Conservation (phyloP, 257 asterid genomes). For the Ocimum tenuiflorum region DNA sequence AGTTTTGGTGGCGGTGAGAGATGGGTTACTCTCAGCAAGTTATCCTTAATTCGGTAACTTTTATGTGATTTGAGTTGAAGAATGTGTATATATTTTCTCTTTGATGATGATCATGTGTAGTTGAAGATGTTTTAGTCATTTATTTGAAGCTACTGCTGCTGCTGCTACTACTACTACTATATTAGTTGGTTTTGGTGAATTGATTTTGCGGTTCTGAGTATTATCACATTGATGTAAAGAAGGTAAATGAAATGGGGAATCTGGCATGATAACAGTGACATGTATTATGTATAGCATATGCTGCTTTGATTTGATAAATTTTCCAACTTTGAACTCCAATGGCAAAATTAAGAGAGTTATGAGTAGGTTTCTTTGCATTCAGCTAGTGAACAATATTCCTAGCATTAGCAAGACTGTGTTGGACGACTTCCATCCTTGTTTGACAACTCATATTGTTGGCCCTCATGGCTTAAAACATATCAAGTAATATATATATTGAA, state of each 20-base stretch:
- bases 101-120: slow-evolving; percentile 9
- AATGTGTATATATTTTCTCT: neutral
- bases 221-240: neutral
- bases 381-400: too few species aligned
- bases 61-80: neutral
- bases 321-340: neutral
- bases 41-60: neutral
- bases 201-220: neutral
- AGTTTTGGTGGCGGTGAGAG: slow-evolving; percentile 34
- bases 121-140: slow-evolving; percentile 1
- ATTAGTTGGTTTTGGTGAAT: neutral
- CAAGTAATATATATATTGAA: too few species aligned
- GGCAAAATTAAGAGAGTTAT: neutral
- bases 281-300: neutral
- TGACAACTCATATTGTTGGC: too few species aligned
- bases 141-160: neutral
- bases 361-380: neutral
- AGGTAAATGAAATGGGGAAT: neutral
- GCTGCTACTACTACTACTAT: too few species aligned
- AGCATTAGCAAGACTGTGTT: too few species aligned
- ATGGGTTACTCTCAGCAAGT: slow-evolving; percentile 17
- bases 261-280: too few species aligned
- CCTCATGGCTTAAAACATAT: too few species aligned
- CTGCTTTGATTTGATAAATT: neutral
- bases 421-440: too few species aligned